These are phyloP conservation scores for Pseudogymnoascus pannorum DNA, from an alignment of 2,329 filamentous ascomycete genomes.

Conservation along the genomic window DNA sequence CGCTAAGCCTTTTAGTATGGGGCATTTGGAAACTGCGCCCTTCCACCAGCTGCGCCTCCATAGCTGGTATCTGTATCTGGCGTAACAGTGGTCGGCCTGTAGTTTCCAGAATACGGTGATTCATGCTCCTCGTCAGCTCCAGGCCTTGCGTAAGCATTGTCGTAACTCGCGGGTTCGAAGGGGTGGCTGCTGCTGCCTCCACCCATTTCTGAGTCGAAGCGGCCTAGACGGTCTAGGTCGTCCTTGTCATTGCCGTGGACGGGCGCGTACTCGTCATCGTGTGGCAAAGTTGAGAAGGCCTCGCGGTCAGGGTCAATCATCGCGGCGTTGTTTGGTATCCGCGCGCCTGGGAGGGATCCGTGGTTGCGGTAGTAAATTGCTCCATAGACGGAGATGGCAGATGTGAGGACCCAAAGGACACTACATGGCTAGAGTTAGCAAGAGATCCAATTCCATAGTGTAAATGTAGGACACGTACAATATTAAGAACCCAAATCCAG, in stretches of 20 bases:
- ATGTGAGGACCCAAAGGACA: constrained; percentile 47
- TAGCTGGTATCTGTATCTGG: not conserved
- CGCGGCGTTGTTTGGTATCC: constrained; percentile 30
- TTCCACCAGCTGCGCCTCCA: not conserved
- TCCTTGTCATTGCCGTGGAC: constrained; percentile 49
- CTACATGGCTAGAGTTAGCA: constrained; percentile 29
- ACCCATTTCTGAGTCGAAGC: not conserved
- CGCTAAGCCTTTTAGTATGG: not conserved
- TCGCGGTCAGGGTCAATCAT: constrained; percentile 63
- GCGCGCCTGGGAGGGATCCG: constrained; percentile 50
- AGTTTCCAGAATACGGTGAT: not conserved
- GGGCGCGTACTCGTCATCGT: constrained; percentile 59
- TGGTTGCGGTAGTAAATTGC: constrained; percentile 56
- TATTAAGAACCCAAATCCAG: constrained; percentile 55
- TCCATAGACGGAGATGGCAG: constrained; percentile 52
- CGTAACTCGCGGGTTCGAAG: not conserved
- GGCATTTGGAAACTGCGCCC: not conserved
- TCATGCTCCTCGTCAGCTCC: not conserved
- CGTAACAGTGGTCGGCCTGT: not conserved
- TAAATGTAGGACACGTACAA: constrained; percentile 39
- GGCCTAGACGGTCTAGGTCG: constrained; percentile 14
- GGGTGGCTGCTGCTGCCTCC: constrained; percentile 1
- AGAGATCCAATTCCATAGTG: not conserved
- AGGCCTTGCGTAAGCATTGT: not conserved
- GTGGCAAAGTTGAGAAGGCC: constrained; percentile 61